Conservation (phyloP, 2,329 filamentous ascomycete genomes). For the Trichoderma lentiforme region DNA sequence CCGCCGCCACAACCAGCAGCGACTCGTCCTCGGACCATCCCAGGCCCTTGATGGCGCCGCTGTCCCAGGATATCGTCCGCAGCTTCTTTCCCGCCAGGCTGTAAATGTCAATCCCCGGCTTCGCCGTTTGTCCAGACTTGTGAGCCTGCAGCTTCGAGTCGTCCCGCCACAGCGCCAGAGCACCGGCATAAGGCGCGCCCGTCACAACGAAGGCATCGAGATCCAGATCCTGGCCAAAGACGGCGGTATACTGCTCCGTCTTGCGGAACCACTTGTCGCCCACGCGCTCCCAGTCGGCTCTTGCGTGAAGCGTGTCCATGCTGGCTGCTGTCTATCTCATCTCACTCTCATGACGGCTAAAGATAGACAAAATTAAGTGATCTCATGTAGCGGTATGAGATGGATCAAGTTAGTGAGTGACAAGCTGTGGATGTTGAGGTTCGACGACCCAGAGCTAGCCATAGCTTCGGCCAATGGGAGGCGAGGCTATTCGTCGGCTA, state of each 20-base stretch:
- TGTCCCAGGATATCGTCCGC: constrained; percentile 85
- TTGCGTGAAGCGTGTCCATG: constrained; percentile 63
- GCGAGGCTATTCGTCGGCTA: constrained; percentile 34
- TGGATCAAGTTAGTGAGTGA: not conserved
- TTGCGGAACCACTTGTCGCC: constrained; percentile 95
- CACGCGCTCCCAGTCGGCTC: constrained; percentile 90
- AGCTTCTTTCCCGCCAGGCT: constrained; percentile 88
- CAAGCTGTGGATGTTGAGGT: not conserved
- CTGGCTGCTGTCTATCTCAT: constrained; percentile 21
- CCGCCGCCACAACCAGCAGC: constrained; percentile 80
- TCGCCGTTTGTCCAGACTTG: constrained; percentile 66
- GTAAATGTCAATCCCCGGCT: constrained; percentile 89
- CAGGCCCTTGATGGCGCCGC: constrained; percentile 78
- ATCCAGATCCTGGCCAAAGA: constrained; percentile 91
- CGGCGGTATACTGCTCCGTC: constrained; percentile 83
- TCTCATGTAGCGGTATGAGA: not conserved
- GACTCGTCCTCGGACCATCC: constrained; percentile 97
- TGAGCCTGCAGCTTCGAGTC: constrained; percentile 79
- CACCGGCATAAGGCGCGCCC: constrained; percentile 89
- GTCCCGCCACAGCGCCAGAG: constrained; percentile 90
- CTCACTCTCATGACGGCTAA: constrained; percentile 30
- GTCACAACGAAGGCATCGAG: constrained; percentile 91
- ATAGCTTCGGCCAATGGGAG: constrained; percentile 14
- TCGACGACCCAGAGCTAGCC: constrained; percentile 5
- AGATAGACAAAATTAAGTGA: not conserved